A percentile compares a stretch with the other conserved stretches of the same genome.
Conservation (phyloP, 2,329 filamentous ascomycete species). For the Tolypocladium pustulatum region DNA sequence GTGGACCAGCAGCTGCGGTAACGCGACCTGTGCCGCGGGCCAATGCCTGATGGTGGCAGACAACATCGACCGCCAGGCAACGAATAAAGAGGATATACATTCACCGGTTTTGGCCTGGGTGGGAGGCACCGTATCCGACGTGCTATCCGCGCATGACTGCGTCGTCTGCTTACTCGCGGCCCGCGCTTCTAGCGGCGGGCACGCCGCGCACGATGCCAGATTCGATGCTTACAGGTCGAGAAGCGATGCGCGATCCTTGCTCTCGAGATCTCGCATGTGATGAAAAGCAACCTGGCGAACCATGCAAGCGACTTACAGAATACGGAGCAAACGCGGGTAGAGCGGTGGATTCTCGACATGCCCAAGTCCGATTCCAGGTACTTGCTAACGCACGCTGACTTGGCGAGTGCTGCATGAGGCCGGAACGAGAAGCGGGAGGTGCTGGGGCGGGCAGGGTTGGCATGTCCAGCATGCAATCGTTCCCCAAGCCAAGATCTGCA, state of each 20-base stretch:
- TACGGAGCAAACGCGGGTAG: neutral
- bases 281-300: neutral
- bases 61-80: neutral
- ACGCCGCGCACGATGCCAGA: neutral
- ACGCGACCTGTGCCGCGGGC: neutral
- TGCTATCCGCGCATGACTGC: neutral
- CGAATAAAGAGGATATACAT: neutral
- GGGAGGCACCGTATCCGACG: neutral
- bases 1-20: neutral
- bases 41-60: neutral
- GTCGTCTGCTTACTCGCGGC: neutral
- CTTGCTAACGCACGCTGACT: neutral
- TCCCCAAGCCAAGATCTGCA: neutral
- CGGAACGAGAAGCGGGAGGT: neutral
- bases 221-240: neutral
- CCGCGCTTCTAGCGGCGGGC: neutral
- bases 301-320: neutral
- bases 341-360: neutral
- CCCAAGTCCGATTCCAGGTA: neutral
- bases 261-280: neutral
- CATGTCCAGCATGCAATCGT: neutral
- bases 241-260: neutral
- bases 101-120: conserved; percentile 1
- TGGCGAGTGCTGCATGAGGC: neutral
- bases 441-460: neutral